These are phyloP conservation scores for Macrophomina tecta DNA, from an alignment of 2,329 filamentous ascomycete species.

Conservation along the genomic window DNA sequence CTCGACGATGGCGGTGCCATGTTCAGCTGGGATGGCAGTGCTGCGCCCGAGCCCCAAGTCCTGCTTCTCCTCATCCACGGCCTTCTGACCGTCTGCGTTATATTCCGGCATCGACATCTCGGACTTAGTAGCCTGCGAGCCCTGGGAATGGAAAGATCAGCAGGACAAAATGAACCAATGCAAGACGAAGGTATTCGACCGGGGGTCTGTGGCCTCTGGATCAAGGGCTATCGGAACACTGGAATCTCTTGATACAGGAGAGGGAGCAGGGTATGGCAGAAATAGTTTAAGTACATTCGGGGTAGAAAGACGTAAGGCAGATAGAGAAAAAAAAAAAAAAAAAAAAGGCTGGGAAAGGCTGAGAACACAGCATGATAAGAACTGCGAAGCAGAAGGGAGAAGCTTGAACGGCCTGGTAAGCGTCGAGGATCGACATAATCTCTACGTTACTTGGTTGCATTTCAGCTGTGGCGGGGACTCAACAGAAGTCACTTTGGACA, in stretches of 20 bases:
- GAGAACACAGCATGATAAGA: not conserved
- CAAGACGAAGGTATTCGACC: too few species aligned
- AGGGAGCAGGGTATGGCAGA: not conserved
- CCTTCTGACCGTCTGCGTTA: not conserved
- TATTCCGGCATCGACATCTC: not conserved
- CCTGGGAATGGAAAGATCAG: not conserved
- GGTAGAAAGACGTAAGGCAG: not conserved
- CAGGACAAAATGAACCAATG: not conserved
- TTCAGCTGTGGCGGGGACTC: not conserved
- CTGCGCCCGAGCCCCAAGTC: not conserved
- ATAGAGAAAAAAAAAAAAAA: not conserved
- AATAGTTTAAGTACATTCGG: not conserved
- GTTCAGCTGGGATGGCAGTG: not conserved
- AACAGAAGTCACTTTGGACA: not conserved
- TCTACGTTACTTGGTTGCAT: not conserved
- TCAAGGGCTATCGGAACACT: not conserved
- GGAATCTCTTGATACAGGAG: too few species aligned
- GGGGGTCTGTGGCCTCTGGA: too few species aligned
- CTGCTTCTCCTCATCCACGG: not conserved
- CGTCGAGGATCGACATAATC: not conserved
- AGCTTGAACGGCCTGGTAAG: too few species aligned
- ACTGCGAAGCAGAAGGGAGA: too few species aligned
- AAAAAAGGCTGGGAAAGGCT: not conserved
- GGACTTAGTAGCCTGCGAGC: too few species aligned
- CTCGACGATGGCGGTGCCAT: slow-evolving; percentile 2